Percentiles rank a stretch among this genome's conserved stretches.
phyloP scores from a whole-genome alignment of 495 filamentous ascomycete genomes.

The Apiosordaria backusii region DNA sequence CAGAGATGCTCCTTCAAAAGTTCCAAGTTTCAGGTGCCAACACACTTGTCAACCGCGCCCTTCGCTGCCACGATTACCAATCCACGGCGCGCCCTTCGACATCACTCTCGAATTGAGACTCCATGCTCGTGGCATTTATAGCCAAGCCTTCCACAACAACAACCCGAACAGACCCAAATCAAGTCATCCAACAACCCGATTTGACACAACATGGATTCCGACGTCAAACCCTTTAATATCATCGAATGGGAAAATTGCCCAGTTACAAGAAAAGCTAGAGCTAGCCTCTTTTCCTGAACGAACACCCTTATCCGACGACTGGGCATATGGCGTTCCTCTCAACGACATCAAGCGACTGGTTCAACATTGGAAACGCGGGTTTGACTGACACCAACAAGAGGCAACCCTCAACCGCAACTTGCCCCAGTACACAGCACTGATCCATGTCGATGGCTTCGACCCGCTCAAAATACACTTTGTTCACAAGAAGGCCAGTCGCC shows the following conservation, averaged over 20 bases:
- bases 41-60: background rate
- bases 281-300: slow-evolving; percentile 30
- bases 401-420: slow-evolving; percentile 46
- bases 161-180: too few species aligned
- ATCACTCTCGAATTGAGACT: too few species aligned
- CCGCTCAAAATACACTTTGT: slow-evolving; percentile 51
- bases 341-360: slow-evolving; percentile 50
- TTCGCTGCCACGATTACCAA: background rate
- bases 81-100: too few species aligned
- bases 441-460: slow-evolving; percentile 46
- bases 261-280: slow-evolving; percentile 33
- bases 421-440: slow-evolving; percentile 53
- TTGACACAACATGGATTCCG: background rate
- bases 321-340: slow-evolving; percentile 46
- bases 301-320: slow-evolving; percentile 28
- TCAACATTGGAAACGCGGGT: slow-evolving; percentile 47
- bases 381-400: slow-evolving; percentile 48
- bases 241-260: slow-evolving; percentile 26
- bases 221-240: slow-evolving; percentile 35
- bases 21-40: too few species aligned
- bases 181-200: background rate
- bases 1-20: background rate
- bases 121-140: too few species aligned
- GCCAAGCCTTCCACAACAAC: background rate
- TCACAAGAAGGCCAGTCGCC: slow-evolving; percentile 48